phyloP scores from a whole-genome alignment of 2,329 filamentous ascomycete species.

The Truncatella angustata region DNA sequence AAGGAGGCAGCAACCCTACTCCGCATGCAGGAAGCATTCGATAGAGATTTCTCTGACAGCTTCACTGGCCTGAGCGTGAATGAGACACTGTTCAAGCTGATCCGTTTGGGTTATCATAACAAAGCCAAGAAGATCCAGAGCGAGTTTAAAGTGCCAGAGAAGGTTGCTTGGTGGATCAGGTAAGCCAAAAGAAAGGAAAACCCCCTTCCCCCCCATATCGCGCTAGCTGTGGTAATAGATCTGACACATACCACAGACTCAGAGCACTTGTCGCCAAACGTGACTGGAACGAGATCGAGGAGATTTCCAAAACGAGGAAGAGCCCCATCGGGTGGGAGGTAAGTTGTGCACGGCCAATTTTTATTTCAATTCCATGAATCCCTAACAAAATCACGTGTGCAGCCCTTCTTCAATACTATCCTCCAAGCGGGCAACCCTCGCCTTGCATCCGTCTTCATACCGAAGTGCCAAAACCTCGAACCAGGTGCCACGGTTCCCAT shows the following conservation, averaged over 20 bases:
- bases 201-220: neutral
- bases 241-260: conserved; percentile 53
- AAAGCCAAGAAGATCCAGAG: conserved; percentile 83
- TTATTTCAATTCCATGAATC: neutral
- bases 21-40: conserved; percentile 81
- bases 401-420: conserved; percentile 90
- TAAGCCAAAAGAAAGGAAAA: no score
- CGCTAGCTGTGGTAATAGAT: no score
- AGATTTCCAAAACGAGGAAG: conserved; percentile 74
- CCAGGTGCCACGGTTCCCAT: conserved; percentile 75
- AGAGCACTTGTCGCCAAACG: conserved; percentile 85
- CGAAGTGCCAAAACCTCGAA: conserved; percentile 76
- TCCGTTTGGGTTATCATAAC: conserved; percentile 77
- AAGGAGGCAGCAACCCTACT: conserved; percentile 79
- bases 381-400: neutral
- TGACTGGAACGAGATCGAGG: conserved; percentile 91
- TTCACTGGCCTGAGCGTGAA: conserved; percentile 86
- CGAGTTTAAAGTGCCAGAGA: conserved; percentile 92
- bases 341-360: conserved; percentile 31
- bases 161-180: conserved; percentile 82
- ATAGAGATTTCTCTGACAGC: conserved; percentile 74
- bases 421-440: conserved; percentile 87
- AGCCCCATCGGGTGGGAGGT: conserved; percentile 97
- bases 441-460: conserved; percentile 78
- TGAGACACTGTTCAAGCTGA: conserved; percentile 86